These are phyloP conservation scores for Colletotrichum sp. DNA, from an alignment of 2,329 filamentous ascomycete species.

Conservation along the genomic window DNA sequence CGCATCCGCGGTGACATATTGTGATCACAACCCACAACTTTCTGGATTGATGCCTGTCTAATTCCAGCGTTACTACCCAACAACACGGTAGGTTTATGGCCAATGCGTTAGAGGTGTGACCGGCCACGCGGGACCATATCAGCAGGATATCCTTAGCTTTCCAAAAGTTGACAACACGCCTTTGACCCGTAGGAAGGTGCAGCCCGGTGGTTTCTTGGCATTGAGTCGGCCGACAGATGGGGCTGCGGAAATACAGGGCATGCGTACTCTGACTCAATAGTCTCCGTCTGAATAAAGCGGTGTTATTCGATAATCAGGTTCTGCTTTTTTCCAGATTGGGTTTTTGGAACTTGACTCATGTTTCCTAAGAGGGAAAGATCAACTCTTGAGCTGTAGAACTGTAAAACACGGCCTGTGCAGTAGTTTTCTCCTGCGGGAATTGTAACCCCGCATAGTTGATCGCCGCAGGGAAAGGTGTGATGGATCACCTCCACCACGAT, in stretches of 20 bases:
- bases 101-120: background rate
- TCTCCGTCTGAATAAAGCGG: background rate
- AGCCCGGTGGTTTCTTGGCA: background rate
- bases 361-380: background rate
- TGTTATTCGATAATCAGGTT: background rate
- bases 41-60: background rate
- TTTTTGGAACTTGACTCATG: background rate
- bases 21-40: background rate
- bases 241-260: background rate
- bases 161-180: background rate
- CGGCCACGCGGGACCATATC: background rate
- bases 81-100: background rate
- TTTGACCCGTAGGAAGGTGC: background rate
- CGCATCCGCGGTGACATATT: background rate
- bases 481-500: background rate
- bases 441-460: background rate
- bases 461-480: background rate
- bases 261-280: background rate
- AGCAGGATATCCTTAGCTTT: background rate
- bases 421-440: background rate
- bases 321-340: background rate
- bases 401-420: background rate
- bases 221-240: background rate
- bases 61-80: background rate
- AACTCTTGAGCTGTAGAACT: background rate